Evolutionary conservation across 2,329 filamentous ascomycete species (phyloP).

Genomic region (Ceratocystis alfenasii): DNA sequence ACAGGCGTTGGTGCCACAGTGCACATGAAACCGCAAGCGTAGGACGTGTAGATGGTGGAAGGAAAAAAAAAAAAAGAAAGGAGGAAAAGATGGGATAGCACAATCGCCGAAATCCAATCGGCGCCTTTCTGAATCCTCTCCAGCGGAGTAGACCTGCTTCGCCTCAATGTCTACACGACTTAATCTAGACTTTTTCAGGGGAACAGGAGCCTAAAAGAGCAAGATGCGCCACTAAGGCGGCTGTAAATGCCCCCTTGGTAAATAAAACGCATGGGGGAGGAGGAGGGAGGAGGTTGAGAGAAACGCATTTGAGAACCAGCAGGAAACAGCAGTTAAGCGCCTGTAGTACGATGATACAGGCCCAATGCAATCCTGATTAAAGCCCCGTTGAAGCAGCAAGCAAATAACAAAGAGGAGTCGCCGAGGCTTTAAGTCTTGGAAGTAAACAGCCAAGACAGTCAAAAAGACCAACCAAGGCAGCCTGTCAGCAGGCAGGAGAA

Average conservation of each 20-base stretch:
- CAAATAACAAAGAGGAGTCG: background rate
- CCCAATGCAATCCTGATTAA: background rate
- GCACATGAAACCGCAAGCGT: slow-evolving; percentile 2
- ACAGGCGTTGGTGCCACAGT: background rate
- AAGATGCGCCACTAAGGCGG: background rate
- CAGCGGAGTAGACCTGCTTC: background rate
- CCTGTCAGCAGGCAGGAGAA: background rate
- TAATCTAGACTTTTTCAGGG: slow-evolving; percentile 5
- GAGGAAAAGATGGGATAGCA: background rate
- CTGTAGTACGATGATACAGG: background rate
- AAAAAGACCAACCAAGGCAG: background rate
- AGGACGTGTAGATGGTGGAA: background rate
- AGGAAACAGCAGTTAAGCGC: background rate
- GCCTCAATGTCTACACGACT: background rate
- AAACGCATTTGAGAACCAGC: background rate
- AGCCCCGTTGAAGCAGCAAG: background rate
- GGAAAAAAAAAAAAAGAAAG: too few relatives aligned
- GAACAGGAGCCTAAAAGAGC: background rate
- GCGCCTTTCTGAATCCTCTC: background rate
- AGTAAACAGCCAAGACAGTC: slow-evolving; percentile 1
- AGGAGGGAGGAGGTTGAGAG: background rate
- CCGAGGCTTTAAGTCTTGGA: background rate
- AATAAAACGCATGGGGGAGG: background rate
- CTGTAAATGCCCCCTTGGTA: background rate
- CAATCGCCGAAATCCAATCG: background rate